Evolutionary conservation across 1,139 yeast genomes (phyloP), one percentile per base, ranked within the genome.

Genomic region (Yamadazyma conglobata): DNA sequence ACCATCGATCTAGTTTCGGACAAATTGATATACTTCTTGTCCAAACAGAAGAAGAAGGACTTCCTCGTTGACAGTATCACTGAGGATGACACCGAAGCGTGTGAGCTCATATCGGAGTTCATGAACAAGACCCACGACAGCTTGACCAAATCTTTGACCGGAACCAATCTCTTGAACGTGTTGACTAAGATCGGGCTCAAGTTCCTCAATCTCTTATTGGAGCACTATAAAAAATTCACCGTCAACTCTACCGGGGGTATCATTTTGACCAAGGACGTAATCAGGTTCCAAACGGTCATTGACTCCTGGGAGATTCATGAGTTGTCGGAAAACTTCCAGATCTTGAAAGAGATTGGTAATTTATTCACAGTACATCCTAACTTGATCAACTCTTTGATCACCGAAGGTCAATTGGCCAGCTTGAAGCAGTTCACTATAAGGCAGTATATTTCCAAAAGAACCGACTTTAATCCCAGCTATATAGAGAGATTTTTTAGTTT

Each of bases 221-320:
- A 72, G 18, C 96, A 89, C 52, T 80, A 82, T 50, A 80, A 81
- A 42, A 83, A 79, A 48, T 84, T 77, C 51, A 75, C 77, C 21
- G 86, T 88, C 37, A 85, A 77, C 45, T 78, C 88, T 3, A 73
- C 80, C 8, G 97, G 97, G 31, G 96, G 95, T 16, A 70, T 82
- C 35, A 76, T 83, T 11, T 71, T 86, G n/a, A 83, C 95, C 1
- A 82, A 83, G 37, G 97, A 89, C 58, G 78, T 85, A 5, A 82
- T 85, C 26, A 73, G 85, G 21, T 87, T 82, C 50, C 93, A 86
- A 50, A 72, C 79, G 11, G 70, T 76, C 0, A 73, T 89, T 31
- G 93, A 82, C 38, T 67, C 63, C 27, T 86, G 95, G 91, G 68
- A 65, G 5, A 65, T 84, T 17, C 67, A 70, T 2, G 79, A 74